Evolutionary conservation across 768 basidiomycete species (phyloP).

Genomic region (Amanita thiersii): DNA sequence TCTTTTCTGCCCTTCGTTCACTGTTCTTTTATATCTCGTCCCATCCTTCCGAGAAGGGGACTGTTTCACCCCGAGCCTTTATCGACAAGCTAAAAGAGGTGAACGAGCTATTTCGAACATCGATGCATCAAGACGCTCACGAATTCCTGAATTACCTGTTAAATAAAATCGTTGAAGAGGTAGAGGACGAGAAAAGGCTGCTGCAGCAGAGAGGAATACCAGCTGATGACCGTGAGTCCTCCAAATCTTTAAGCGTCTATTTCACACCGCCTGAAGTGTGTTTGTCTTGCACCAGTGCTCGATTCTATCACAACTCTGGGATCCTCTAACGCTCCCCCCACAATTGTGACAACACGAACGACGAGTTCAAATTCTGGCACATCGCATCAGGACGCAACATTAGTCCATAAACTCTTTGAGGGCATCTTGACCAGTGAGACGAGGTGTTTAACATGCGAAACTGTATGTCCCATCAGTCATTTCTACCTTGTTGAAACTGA

Average conservation of each 20-base stretch:
- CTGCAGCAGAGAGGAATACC: slow-evolving; percentile 15
- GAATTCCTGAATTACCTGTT: slow-evolving; percentile 94
- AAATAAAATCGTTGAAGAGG: slow-evolving; percentile 90
- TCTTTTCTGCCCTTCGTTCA: slow-evolving; percentile 91
- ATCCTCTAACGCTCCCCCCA: slow-evolving; percentile 34
- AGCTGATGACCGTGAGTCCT: slow-evolving; percentile 57
- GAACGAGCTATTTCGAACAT: slow-evolving; percentile 85
- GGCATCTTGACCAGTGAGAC: slow-evolving; percentile 95
- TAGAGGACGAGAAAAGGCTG: slow-evolving; percentile 62
- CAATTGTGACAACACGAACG: slow-evolving; percentile 25
- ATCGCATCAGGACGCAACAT: slow-evolving; percentile 49
- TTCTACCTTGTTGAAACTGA: slow-evolving; percentile 8
- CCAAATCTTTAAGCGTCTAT: slow-evolving; percentile 2
- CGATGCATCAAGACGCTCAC: slow-evolving; percentile 97
- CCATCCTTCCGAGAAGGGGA: slow-evolving; percentile 73
- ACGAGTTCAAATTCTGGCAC: slow-evolving; percentile 40
- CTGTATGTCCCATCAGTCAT: slow-evolving; percentile 36
- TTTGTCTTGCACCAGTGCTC: slow-evolving; percentile 39
- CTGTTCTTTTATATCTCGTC: slow-evolving; percentile 78
- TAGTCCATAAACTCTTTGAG: slow-evolving; percentile 91
- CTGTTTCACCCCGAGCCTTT: slow-evolving; percentile 83
- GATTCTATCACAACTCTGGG: slow-evolving; percentile 47
- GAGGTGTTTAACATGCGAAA: slow-evolving; percentile 95
- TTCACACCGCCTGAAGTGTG: too few relatives aligned
- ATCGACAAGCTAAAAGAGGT: slow-evolving; percentile 90